Percentiles rank a stretch among this genome's conserved stretches.
These are phyloP conservation scores for Globisporangium cederbergense DNA, from an alignment of 352 stramenopile genomes.

Conservation along the genomic window DNA sequence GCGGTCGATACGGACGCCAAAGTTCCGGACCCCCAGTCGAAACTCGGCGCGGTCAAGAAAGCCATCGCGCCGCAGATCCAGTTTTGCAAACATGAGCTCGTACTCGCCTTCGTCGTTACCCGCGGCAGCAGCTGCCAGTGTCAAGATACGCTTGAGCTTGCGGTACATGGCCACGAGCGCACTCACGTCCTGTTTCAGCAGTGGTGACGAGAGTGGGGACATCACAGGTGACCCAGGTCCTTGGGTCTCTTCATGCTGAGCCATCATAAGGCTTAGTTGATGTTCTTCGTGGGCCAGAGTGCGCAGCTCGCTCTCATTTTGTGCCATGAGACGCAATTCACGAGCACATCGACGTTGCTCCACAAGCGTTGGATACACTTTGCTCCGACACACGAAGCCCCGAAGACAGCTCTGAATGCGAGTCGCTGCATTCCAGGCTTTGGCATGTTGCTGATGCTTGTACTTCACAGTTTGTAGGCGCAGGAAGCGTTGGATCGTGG, in stretches of 20 bases:
- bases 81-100: constrained; percentile 33
- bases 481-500: constrained; percentile 27
- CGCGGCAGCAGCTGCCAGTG: constrained; percentile 20
- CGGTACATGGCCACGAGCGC: constrained; percentile 46
- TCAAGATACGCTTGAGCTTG: constrained; percentile 46
- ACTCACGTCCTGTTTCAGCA: constrained; percentile 30
- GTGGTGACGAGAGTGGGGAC: constrained; percentile 5
- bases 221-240: constrained; percentile 10
- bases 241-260: constrained; percentile 5
- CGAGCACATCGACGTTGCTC: constrained; percentile 15
- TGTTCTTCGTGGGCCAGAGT: constrained; percentile 16
- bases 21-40: constrained; percentile 38
- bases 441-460: neutral
- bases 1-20: constrained; percentile 55
- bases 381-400: constrained; percentile 20
- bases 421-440: constrained; percentile 14
- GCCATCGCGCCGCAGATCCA: constrained; percentile 48
- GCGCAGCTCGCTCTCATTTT: constrained; percentile 32
- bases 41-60: constrained; percentile 66
- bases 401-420: constrained; percentile 33
- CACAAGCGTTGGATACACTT: constrained; percentile 21
- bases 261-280: constrained; percentile 1
- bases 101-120: constrained; percentile 7
- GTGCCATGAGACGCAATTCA: constrained; percentile 29
- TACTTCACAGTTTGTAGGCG: constrained; percentile 5